phyloP scores from a whole-genome alignment of 805 yeast genomes.

The Candida argentea region DNA sequence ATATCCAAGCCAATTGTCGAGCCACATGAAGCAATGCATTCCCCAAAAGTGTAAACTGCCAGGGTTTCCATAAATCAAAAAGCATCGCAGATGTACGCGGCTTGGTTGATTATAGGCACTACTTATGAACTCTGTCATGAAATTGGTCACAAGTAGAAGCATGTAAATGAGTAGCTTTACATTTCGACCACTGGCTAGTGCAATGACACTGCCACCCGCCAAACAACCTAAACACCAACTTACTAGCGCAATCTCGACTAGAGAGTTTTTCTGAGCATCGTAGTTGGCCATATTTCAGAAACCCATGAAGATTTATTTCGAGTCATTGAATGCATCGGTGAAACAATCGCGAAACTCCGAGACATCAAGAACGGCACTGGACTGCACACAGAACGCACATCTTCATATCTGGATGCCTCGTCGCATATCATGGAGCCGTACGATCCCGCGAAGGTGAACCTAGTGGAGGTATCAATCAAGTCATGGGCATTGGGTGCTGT shows the following conservation, averaged over 20 bases:
- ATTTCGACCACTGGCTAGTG: not conserved
- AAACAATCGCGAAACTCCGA: too few relatives aligned
- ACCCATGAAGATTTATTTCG: too few relatives aligned
- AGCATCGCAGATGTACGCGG: slow-evolving; percentile 16
- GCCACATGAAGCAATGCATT: slow-evolving; percentile 12
- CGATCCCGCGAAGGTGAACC: slow-evolving; percentile 18
- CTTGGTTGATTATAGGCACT: slow-evolving; percentile 17
- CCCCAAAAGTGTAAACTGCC: slow-evolving; percentile 23
- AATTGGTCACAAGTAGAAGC: slow-evolving; percentile 12
- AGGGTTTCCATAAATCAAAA: slow-evolving; percentile 23
- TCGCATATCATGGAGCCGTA: too few relatives aligned
- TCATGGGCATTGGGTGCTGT: slow-evolving; percentile 23
- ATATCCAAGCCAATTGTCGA: not conserved
- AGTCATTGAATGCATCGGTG: too few relatives aligned
- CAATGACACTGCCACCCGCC: slow-evolving; percentile 4
- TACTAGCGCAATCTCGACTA: slow-evolving; percentile 11
- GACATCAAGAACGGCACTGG: too few relatives aligned
- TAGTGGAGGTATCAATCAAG: slow-evolving; percentile 21
- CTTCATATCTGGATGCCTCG: too few relatives aligned
- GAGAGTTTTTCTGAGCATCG: slow-evolving; percentile 8
- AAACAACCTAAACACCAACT: slow-evolving; percentile 11
- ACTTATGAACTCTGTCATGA: slow-evolving; percentile 18
- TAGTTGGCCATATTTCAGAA: slow-evolving; percentile 5
- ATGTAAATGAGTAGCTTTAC: slow-evolving; percentile 6
- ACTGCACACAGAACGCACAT: too few relatives aligned